Evolutionary conservation across 805 yeast species (phyloP).

Genomic region (Ogataea wickerhamii): DNA sequence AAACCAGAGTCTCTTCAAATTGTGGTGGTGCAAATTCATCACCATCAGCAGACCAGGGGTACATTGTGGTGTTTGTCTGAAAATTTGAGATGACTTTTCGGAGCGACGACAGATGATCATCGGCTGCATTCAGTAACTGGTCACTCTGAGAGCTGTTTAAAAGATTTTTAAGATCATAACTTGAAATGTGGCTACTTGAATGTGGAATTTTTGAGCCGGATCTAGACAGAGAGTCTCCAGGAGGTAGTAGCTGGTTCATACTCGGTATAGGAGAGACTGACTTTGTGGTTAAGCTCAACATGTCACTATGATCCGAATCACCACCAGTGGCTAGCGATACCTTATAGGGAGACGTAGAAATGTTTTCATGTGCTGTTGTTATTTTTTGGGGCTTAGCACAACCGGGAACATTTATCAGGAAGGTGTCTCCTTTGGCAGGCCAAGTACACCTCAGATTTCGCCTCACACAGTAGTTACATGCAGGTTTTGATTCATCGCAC

Average conservation of each 20-base stretch:
- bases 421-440: slow-evolving; percentile 22
- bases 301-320: not conserved
- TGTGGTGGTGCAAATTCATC: slow-evolving; percentile 5
- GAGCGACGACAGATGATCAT: slow-evolving; percentile 12
- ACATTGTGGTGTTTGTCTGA: slow-evolving; percentile 11
- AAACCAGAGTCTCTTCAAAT: slow-evolving; percentile 24
- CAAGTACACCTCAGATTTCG: slow-evolving; percentile 31
- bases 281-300: not conserved
- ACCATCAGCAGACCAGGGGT: slow-evolving; percentile 5
- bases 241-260: not conserved
- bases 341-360: slow-evolving; percentile 1
- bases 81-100: slow-evolving; percentile 13
- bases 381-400: slow-evolving; percentile 3
- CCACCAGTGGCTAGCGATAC: not conserved
- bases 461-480: slow-evolving; percentile 38
- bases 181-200: not conserved
- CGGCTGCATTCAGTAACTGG: slow-evolving; percentile 28
- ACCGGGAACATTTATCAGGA: slow-evolving; percentile 14
- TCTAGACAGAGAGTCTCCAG: not conserved
- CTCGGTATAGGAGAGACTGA: slow-evolving; percentile 1
- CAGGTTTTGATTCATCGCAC: slow-evolving; percentile 49
- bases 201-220: not conserved
- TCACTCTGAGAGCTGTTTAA: slow-evolving; percentile 1
- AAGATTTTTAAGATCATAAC: not conserved
- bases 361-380: not conserved